phyloP scores from a whole-genome alignment of 2,329 filamentous ascomycete genomes.

The Ophiognomonia clavigignenti-juglandacearum region DNA sequence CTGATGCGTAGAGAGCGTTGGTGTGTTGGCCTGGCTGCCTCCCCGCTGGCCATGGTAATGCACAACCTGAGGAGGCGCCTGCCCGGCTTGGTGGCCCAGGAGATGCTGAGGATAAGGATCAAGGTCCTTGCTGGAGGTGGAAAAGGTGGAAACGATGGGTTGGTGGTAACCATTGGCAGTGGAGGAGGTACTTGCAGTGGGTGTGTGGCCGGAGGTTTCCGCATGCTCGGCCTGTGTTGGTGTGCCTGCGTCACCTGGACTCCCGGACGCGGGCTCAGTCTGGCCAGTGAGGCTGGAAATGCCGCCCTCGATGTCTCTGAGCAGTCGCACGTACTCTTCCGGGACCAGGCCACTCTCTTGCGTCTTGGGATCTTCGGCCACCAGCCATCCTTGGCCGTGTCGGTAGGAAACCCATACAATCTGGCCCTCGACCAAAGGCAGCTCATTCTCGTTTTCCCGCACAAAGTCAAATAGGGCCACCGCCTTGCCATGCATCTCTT shows the following conservation, averaged over 20 bases:
- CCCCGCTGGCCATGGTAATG: constrained; percentile 64
- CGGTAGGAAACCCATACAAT: constrained; percentile 95
- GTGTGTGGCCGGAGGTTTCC: constrained; percentile 40
- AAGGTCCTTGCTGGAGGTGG: constrained; percentile 65
- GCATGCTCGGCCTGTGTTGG: constrained; percentile 57
- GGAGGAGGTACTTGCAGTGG: constrained; percentile 35
- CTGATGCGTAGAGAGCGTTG: constrained; percentile 49
- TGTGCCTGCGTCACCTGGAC: constrained; percentile 53
- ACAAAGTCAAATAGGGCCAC: constrained; percentile 94
- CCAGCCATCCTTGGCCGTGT: constrained; percentile 94
- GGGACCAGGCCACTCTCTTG: constrained; percentile 92
- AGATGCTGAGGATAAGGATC: constrained; percentile 64
- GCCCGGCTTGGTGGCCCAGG: constrained; percentile 56
- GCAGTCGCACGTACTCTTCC: constrained; percentile 88
- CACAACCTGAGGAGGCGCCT: constrained; percentile 60
- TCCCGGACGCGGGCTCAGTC: constrained; percentile 45
- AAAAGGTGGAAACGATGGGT: constrained; percentile 64
- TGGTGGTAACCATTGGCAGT: constrained; percentile 61
- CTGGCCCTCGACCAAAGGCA: constrained; percentile 88
- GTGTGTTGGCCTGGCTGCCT: constrained; percentile 63
- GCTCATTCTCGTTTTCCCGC: constrained; percentile 92
- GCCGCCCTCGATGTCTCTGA: constrained; percentile 90
- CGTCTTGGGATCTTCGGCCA: constrained; percentile 92
- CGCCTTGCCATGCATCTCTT: constrained; percentile 96
- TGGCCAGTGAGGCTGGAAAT: constrained; percentile 68